These are phyloP conservation scores for Rutstroemia sp. DNA, from an alignment of 2,329 filamentous ascomycete species.

Conservation along the genomic window DNA sequence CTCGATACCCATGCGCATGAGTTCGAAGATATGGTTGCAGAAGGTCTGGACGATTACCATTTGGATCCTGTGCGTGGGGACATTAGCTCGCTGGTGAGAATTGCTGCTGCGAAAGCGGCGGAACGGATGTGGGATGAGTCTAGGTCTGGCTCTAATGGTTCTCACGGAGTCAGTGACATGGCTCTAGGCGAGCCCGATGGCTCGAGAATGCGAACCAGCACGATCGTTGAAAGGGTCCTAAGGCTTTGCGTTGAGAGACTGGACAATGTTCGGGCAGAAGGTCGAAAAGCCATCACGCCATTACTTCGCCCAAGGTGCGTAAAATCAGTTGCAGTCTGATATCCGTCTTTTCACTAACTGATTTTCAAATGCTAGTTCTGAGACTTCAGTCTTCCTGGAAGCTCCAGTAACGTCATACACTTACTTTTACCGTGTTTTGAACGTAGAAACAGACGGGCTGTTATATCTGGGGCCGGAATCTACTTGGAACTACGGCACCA, in stretches of 20 bases:
- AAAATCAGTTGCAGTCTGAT: no score
- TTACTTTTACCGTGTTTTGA: conserved; percentile 20
- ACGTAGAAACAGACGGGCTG: conserved; percentile 9
- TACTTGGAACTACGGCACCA: conserved; percentile 30
- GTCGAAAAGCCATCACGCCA: conserved; percentile 46
- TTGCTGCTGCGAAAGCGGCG: conserved; percentile 67
- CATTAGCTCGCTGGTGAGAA: conserved; percentile 76
- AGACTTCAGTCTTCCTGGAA: neutral
- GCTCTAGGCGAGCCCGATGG: no score
- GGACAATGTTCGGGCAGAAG: conserved; percentile 71
- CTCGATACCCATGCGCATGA: conserved; percentile 9
- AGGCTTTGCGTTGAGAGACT: conserved; percentile 82
- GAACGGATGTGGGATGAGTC: conserved; percentile 34
- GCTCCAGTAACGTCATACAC: conserved; percentile 8
- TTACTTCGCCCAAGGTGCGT: conserved; percentile 16
- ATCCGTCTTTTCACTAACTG: neutral
- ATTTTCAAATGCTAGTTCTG: neutral
- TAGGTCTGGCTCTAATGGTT: neutral
- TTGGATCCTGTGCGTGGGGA: conserved; percentile 79
- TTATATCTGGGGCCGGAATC: conserved; percentile 5
- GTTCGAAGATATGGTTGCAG: conserved; percentile 33
- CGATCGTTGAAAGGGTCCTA: conserved; percentile 32
- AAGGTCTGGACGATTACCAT: conserved; percentile 79
- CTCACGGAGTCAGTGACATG: no score
- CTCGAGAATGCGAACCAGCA: no score